Evolutionary conservation across 1,284 basidiomycete species (phyloP).

Genomic region (Grifola frondosa): DNA sequence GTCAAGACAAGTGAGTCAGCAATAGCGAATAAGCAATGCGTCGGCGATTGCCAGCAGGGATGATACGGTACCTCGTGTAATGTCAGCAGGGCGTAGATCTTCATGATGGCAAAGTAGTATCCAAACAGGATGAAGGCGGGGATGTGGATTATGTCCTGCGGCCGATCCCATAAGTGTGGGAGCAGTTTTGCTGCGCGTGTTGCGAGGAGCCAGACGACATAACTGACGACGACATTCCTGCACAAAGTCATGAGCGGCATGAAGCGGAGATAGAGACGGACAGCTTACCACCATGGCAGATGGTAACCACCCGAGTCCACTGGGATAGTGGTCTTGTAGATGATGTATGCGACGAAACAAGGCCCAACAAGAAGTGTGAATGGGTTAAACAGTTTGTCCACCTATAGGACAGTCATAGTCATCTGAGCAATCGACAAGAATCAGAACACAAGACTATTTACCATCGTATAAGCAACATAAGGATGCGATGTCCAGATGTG

Average conservation of each 20-base stretch:
- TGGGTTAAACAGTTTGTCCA: slow-evolving; percentile 91
- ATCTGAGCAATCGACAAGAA: slow-evolving; percentile 5
- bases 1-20: neutral
- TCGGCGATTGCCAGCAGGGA: neutral
- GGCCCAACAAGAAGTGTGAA: slow-evolving; percentile 85
- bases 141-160: slow-evolving; percentile 84
- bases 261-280: neutral
- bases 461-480: slow-evolving; percentile 91
- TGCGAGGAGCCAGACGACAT: slow-evolving; percentile 77
- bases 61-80: slow-evolving; percentile 31
- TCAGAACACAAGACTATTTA: slow-evolving; percentile 29
- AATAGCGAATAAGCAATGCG: neutral
- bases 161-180: slow-evolving; percentile 84
- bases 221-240: slow-evolving; percentile 77
- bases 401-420: slow-evolving; percentile 40
- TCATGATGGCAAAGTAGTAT: slow-evolving; percentile 57
- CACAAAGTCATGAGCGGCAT: neutral
- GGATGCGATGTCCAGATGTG: slow-evolving; percentile 87
- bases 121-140: slow-evolving; percentile 91
- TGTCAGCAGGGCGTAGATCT: slow-evolving; percentile 34
- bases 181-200: slow-evolving; percentile 87
- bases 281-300: slow-evolving; percentile 81
- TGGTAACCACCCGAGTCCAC: slow-evolving; percentile 79
- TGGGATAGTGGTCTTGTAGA: slow-evolving; percentile 76
- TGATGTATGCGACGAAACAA: slow-evolving; percentile 70